Evolutionary conservation across 2,329 filamentous ascomycete species (phyloP).

Genomic region (Ophiostoma sp.): DNA sequence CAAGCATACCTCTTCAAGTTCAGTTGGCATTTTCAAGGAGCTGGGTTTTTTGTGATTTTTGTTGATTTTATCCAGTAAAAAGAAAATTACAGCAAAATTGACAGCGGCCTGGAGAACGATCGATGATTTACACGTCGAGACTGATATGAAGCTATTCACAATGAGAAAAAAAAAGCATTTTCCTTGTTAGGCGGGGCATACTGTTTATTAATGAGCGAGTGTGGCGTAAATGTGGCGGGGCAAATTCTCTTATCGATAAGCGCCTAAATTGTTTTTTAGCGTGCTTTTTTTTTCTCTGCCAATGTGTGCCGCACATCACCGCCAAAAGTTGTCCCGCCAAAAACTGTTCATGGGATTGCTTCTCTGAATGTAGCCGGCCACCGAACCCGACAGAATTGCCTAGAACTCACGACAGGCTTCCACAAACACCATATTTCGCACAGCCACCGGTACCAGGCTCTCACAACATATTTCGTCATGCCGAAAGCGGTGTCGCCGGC

Average conservation of each 20-base stretch:
- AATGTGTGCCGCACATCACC: constrained; percentile 20
- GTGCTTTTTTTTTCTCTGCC: constrained; percentile 20
- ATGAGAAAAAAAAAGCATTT: constrained; percentile 18
- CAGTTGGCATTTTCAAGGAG: constrained; percentile 58
- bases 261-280: constrained; percentile 17
- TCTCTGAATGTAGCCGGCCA: background rate
- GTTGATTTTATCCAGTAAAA: background rate
- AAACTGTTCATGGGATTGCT: background rate
- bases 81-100: background rate
- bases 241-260: constrained; percentile 19
- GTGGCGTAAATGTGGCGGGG: constrained; percentile 22
- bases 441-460: background rate
- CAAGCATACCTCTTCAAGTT: constrained; percentile 63
- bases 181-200: constrained; percentile 19
- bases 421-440: background rate
- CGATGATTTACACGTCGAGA: background rate
- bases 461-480: constrained; percentile 46
- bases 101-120: background rate
- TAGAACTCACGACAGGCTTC: background rate
- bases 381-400: background rate
- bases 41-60: background rate
- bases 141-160: constrained; percentile 22
- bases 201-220: constrained; percentile 5
- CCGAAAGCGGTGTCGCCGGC: constrained; percentile 67
- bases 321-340: constrained; percentile 21